phyloP scores from a whole-genome alignment of 768 basidiomycete genomes.

The Tricholomella constricta region DNA sequence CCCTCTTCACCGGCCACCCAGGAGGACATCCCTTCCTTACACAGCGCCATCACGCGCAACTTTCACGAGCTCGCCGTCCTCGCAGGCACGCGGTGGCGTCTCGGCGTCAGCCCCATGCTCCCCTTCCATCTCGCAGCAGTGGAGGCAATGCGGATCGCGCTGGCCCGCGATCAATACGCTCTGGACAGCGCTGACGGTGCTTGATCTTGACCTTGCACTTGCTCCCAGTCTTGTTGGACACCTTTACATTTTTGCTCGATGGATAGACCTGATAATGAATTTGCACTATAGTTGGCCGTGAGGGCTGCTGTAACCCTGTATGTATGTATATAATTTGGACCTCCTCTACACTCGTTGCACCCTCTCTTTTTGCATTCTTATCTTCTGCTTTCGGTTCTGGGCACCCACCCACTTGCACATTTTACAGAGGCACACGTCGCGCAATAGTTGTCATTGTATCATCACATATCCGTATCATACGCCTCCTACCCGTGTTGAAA shows the following conservation, averaged over 20 bases:
- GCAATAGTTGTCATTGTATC: too few species aligned
- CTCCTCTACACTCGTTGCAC: neutral
- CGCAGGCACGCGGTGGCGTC: conserved; percentile 48
- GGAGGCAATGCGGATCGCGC: conserved; percentile 55
- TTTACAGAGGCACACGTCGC: too few species aligned
- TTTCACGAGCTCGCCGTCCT: conserved; percentile 73
- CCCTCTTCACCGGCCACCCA: conserved; percentile 25
- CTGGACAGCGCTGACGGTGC: conserved; percentile 7
- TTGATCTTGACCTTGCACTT: neutral
- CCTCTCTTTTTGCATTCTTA: too few species aligned
- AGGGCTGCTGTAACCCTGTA: too few species aligned
- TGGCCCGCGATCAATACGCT: conserved; percentile 33
- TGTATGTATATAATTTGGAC: too few species aligned
- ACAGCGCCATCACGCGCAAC: conserved; percentile 63
- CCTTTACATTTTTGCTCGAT: neutral
- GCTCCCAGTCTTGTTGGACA: neutral
- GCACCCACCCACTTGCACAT: too few species aligned
- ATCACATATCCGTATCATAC: too few species aligned
- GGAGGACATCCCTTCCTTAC: conserved; percentile 32
- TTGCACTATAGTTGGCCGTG: too few species aligned
- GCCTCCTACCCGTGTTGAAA: too few species aligned
- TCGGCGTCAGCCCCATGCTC: conserved; percentile 52
- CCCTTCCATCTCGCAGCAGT: conserved; percentile 79
- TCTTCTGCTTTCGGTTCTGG: too few species aligned
- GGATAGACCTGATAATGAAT: neutral